phyloP scores from a whole-genome alignment of 179 eudicot genomes.

The Silene noctiflora region DNA sequence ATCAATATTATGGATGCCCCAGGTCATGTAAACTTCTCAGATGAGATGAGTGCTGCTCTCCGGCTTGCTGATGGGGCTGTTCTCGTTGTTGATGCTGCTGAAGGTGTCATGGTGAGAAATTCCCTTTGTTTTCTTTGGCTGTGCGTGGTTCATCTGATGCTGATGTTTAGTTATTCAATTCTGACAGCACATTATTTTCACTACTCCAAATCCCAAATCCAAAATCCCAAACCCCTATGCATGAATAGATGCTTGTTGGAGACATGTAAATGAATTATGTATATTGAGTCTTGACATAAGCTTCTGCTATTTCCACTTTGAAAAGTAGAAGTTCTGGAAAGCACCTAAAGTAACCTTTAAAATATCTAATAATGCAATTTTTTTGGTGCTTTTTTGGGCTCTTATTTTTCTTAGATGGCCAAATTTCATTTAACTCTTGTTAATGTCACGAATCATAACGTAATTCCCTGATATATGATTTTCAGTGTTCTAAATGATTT shows the following conservation, averaged over 20 bases:
- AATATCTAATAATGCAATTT: not conserved
- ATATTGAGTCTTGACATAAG: not conserved
- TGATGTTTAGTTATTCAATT: not conserved
- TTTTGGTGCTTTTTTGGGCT: not conserved
- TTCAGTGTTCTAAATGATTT: not conserved
- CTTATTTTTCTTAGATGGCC: not conserved
- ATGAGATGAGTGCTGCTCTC: slow-evolving; percentile 97
- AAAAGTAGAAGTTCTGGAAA: not conserved
- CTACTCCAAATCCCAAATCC: not conserved
- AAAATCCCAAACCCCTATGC: not conserved
- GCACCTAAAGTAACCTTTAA: not conserved
- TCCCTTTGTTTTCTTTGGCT: slow-evolving; percentile 2
- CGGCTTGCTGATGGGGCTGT: slow-evolving; percentile 99
- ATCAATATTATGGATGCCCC: slow-evolving; percentile 95
- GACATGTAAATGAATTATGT: not conserved
- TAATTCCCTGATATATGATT: not conserved
- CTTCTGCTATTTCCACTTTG: not conserved
- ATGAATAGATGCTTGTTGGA: not conserved
- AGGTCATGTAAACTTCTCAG: slow-evolving; percentile 94
- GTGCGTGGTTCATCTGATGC: not conserved
- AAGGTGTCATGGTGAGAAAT: slow-evolving; percentile 84
- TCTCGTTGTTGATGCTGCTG: slow-evolving; percentile 94
- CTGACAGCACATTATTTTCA: not conserved
- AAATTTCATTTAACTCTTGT: not conserved
- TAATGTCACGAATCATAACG: not conserved